phyloP scores from a whole-genome alignment of 192 early-diverging fungal species.

The Coemansia aciculifera region DNA sequence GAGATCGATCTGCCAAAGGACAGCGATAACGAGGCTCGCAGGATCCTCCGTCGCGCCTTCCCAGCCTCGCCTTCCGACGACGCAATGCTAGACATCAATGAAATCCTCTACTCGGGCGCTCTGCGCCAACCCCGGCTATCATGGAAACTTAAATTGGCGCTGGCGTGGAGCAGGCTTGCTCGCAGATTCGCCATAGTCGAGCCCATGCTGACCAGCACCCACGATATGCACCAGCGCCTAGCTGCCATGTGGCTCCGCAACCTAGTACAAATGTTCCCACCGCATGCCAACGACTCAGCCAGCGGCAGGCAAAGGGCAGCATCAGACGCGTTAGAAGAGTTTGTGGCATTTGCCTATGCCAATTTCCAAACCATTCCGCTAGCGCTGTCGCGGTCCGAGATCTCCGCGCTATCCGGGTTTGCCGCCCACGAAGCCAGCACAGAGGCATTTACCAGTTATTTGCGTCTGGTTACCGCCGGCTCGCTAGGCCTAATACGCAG shows the following conservation, averaged over 20 bases:
- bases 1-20: constrained; percentile 2
- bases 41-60: constrained; percentile 41
- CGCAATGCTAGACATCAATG: constrained; percentile 29
- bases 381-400: constrained; percentile 14
- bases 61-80: constrained; percentile 42
- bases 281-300: too few species aligned
- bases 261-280: constrained; percentile 31
- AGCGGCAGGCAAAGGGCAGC: neutral
- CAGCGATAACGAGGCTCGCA: constrained; percentile 19
- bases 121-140: constrained; percentile 7
- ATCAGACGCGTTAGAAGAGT: constrained; percentile 6
- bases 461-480: constrained; percentile 14
- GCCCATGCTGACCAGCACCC: constrained; percentile 25
- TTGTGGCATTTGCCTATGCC: constrained; percentile 11
- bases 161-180: constrained; percentile 41
- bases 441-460: neutral
- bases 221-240: constrained; percentile 33
- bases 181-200: constrained; percentile 35
- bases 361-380: constrained; percentile 25
- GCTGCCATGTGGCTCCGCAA: constrained; percentile 29
- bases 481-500: constrained; percentile 8
- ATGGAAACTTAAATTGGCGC: constrained; percentile 34
- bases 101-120: constrained; percentile 12
- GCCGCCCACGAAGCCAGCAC: neutral
- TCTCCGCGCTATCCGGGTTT: constrained; percentile 13